A percentile compares a stretch with the other conserved stretches of the same genome.
Conservation (phyloP, 23 red algal species). For the Chondrus crispus region DNA sequence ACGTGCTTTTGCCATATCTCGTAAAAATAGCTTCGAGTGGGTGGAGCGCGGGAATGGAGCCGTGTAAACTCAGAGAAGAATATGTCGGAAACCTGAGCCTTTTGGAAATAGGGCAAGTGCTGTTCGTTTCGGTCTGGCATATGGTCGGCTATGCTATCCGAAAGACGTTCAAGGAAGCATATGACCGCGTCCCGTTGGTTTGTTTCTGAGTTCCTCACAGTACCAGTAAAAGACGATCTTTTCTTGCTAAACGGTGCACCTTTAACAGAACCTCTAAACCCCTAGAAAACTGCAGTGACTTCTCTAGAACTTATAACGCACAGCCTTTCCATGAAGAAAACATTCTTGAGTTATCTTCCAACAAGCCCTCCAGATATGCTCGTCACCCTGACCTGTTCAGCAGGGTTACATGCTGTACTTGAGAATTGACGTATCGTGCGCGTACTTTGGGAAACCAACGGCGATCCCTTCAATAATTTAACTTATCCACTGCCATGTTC, state of each 20-base stretch:
- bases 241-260: neutral
- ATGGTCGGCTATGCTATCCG: neutral
- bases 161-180: neutral
- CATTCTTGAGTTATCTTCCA: neutral
- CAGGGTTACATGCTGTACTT: too few species aligned
- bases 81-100: neutral
- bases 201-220: neutral
- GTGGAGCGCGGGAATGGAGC: neutral
- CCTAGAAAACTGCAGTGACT: neutral
- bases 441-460: too few species aligned
- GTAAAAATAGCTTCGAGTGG: neutral
- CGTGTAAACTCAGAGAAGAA: neutral
- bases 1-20: neutral
- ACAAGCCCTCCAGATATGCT: neutral
- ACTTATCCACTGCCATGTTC: too few species aligned
- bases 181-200: neutral
- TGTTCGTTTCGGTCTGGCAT: neutral
- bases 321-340: neutral
- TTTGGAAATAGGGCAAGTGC: neutral
- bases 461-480: too few species aligned
- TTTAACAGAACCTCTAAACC: neutral
- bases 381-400: neutral
- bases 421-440: too few species aligned
- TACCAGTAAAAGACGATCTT: neutral
- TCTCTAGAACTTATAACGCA: neutral